Base-by-base conservation (phyloP, 2,329 filamentous ascomycete genomes). In the Ambrosiella beaveri region DNA sequence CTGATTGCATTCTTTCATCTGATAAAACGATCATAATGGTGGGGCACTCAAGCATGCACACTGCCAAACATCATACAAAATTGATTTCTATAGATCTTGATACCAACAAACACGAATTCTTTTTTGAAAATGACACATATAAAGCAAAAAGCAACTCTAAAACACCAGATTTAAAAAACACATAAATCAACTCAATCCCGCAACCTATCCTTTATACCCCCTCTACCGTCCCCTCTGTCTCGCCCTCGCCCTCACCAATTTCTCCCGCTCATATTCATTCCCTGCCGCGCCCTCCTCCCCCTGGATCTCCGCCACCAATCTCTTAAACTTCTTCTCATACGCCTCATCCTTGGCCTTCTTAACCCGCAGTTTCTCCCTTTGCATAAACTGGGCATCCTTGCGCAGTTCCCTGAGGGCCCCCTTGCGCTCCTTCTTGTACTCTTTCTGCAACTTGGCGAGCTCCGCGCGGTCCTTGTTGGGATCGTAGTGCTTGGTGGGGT, bases 401-500 rank as follows among this genome's bases (percentile, higher is more conserved):
- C 93, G 81, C 65, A 98, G 74, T 72, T 98, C 93, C 64, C 93
- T 81, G 75, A 98, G 79, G 6, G 90, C 91, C 1, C 90, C 91
- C 80, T 98, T 98, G 70, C 82, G 80, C 77, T 98, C 93, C 67
- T 86, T 82, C 81, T 95, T 95, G 79, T 90, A 87, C 74, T 97
- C 91, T 62, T 84, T 84, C 73, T 83, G 84, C 66, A 98, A 78
- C 70, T 90, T 93, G 67, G 83, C 83, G 62, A 86, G 72, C 67
- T 96, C 89, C 19, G 87, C 84, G 39, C 93, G 86, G 71, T 95
- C 89, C 64, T 84, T 84, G 71, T 98, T 86, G 0, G 89, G 89
- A 68, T 98, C 94, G 79, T 98, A 97, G 77, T 97, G 93, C 73
- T 89, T 91, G 73, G 86, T 82, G 2, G 93, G 93, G 69, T 95